Base-by-base conservation (phyloP, 768 basidiomycete genomes). In the Rubroboletus pulcherrimus region DNA sequence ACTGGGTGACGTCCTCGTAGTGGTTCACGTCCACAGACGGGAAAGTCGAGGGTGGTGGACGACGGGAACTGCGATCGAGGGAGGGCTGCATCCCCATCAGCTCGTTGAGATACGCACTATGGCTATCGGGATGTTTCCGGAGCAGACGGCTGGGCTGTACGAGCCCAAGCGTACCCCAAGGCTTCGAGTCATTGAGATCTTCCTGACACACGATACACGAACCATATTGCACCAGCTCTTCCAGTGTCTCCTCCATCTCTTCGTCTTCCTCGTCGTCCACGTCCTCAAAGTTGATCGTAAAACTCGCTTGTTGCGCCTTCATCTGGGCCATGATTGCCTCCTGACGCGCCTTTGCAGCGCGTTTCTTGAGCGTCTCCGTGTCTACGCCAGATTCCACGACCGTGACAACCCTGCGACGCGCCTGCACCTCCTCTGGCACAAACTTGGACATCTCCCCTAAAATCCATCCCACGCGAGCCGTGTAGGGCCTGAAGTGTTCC, bases 151-250 rank as follows among this genome's bases (percentile, higher is more conserved):
- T 95, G 0, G 95, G 89, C 64, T 98, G 96, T 7, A 99, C 68
- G 44, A 95, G 75, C 1, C 90, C 92, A 17, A 99, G 81, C 31
- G 83, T 82, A 6, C 97, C 97, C 69, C 97, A 98, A 0, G 90
- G 76, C 56, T 81, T 80, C 15, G 79, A 73, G 3, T 79, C 66
- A 61, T 84, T 89, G 49, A 98, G 81, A 57, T 94, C 91, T 67
- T 98, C 97, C 68, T 98, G 97, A 63, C 97, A 99, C 10, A 98
- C 94, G 58, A 99, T 98, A 68, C 97, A 99, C n/a, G 87, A 89
- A 3, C 96, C 96, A 56, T 85, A 87, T 12, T 87, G 86, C 3
- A 80, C 67, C 21, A 78, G 66, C 45, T 78, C 75, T 17, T 79
- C 79, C 1, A 71, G 74, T 8, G 78, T 73, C 37, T 75, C 75